Percentiles rank a stretch among this genome's conserved stretches.
These are phyloP conservation scores for Tolypocladium guangdongense DNA, from an alignment of 2,329 filamentous ascomycete genomes.

Conservation along the genomic window DNA sequence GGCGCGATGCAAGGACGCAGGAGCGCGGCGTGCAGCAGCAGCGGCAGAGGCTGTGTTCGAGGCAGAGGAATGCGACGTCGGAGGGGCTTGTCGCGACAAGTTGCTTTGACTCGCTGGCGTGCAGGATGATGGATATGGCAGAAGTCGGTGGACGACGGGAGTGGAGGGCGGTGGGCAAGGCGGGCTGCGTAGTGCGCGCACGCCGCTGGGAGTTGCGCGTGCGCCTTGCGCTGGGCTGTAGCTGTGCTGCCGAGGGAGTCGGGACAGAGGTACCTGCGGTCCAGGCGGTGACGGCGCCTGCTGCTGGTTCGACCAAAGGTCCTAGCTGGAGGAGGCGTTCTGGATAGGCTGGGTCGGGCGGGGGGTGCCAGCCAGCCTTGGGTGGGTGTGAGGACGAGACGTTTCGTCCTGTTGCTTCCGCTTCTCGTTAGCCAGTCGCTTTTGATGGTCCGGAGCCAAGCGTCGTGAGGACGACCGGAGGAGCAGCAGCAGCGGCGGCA, in stretches of 20 bases:
- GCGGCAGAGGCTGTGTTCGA: background rate
- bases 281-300: slow-evolving; percentile 11
- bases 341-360: background rate
- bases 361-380: background rate
- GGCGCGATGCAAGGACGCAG: background rate
- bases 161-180: background rate
- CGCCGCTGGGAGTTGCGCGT: background rate
- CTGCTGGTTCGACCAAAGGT: background rate
- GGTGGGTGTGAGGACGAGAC: background rate
- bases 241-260: background rate
- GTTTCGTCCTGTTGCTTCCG: background rate
- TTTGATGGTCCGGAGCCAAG: background rate
- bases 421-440: background rate
- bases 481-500: background rate
- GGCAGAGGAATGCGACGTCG: slow-evolving; percentile 1
- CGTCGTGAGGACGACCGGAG: background rate
- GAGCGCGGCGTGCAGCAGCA: background rate
- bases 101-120: slow-evolving; percentile 1
- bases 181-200: background rate
- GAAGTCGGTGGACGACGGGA: background rate
- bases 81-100: background rate
- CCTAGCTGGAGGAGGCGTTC: background rate
- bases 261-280: too few relatives aligned
- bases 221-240: background rate
- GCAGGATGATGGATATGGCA: slow-evolving; percentile 1